Base-by-base conservation (phyloP, 1,284 basidiomycete genomes). In the Ganoderma lingzhi region DNA sequence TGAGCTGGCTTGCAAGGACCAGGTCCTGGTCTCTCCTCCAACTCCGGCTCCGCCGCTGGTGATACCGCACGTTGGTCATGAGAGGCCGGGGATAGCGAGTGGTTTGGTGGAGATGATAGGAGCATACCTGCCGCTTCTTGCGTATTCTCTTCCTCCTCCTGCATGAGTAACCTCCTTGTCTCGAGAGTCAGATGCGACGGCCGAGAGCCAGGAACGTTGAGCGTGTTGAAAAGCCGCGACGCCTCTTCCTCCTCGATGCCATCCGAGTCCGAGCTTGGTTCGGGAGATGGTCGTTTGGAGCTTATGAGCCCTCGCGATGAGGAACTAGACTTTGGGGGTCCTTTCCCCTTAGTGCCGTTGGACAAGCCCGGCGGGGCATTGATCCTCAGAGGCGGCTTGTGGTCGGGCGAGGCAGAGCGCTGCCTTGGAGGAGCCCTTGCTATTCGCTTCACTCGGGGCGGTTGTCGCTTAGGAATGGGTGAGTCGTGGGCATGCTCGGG, bases 111-210 rank as follows among this genome's bases (percentile, higher is more conserved):
- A 9, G 37, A 12, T 14, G 53, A 23, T 37, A 56, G 62, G 15
- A 65, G 19, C 8, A 66, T 35, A 44, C 60, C 70, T 3, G 48
- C 55, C 2, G 73, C 73, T 19, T 75, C 72, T 55, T 73, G 74
- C 2, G 72, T 73, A 35, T 62, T 72, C 63, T 75, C 74, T 51
- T 73, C 74, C 58, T 75, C 74, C 37, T 73, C 74, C 42, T 70
- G 69, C 44, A 66, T 68, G 17, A 73, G 70, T 19, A 67, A 37
- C 6, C 32, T 61, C 35, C 69, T 63, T 4, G 62, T 51, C 15
- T 61, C n/a, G 4, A 68, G 41, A 14, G 70, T 66, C 1, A 70
- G 48, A 6, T 32, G 62, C 19, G 15, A 35, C 1, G 65, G 28
- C 3, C n/a, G 30, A 6, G 48, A 19, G 37, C 61, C 45, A 9